These are phyloP conservation scores for Lenzites betulinus DNA, from an alignment of 768 basidiomycete species.

Conservation along the genomic window DNA sequence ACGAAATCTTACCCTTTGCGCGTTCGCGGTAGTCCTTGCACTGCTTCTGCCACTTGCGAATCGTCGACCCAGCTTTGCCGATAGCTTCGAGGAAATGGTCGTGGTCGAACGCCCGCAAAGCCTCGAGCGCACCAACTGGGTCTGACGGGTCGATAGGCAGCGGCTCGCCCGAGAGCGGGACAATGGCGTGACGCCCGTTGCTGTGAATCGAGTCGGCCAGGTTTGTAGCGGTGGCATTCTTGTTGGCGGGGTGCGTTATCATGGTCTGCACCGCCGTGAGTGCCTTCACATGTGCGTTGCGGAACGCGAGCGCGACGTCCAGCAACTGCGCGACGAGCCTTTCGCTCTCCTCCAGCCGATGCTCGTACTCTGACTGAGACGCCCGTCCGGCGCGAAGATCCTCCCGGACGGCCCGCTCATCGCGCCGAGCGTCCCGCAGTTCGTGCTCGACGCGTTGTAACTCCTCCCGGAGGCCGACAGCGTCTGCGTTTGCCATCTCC, in stretches of 20 bases:
- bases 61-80: constrained; percentile 77
- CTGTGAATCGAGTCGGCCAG: constrained; percentile 55
- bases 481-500: constrained; percentile 69
- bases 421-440: constrained; percentile 63
- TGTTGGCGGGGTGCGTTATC: constrained; percentile 46
- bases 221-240: constrained; percentile 38
- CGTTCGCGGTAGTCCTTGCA: constrained; percentile 94
- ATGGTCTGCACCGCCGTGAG: constrained; percentile 62
- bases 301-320: constrained; percentile 77
- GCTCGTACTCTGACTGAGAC: constrained; percentile 69
- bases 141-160: constrained; percentile 80
- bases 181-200: constrained; percentile 50
- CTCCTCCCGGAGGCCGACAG: constrained; percentile 70
- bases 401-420: constrained; percentile 70
- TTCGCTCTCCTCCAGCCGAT: constrained; percentile 61
- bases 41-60: constrained; percentile 97
- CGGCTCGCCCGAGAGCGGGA: constrained; percentile 58
- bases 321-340: constrained; percentile 81
- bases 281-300: constrained; percentile 75
- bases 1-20: constrained; percentile 96
- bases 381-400: constrained; percentile 70
- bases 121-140: constrained; percentile 66
- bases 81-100: constrained; percentile 85
- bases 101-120: constrained; percentile 75
- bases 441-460: constrained; percentile 71